Evolutionary conservation across 2,329 filamentous ascomycete genomes (phyloP), one percentile per base, ranked within the genome.

Genomic region (Fusarium lyarnte): DNA sequence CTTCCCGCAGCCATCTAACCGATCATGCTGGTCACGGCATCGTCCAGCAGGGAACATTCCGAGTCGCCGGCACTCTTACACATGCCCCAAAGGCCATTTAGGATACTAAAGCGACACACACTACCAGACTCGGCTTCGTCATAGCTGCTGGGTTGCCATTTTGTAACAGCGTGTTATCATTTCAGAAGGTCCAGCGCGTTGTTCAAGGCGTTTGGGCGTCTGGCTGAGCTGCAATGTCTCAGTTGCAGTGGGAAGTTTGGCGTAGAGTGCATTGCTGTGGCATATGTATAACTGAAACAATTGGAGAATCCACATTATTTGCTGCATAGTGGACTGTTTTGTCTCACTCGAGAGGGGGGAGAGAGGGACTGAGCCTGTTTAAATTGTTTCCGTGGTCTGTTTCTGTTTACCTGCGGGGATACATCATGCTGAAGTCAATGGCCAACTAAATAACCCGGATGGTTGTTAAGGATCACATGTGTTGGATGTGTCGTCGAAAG

Each of bases 11-110:
- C 80, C 80, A 11, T 51, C 60, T 1, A 74, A 74, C 45, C 83
- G 84, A 2, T 69, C 51, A 36, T 75, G 66, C 3, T 68, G 62
- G 60, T 84, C 83, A 9, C 79, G 45, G 46, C 83, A 85, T 38
- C 73, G 76, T 12, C 79, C 82, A 2, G 78, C 79, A 6, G 84
- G 64, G 1, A 80, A 25, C 82, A 85, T 11, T 19, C 39, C 5
- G 47, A 29, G 13, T 49, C 63, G 1, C 35, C 36, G 1, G 23
- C 10, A 27, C 57, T 35, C 59, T 81, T 79, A 57, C 81, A 84
- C 69, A 82, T 80, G 0, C 79, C 80, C 81, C 79, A 84, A 8
- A 83, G 69, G 0, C 76, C 79, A 49, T 80, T 74, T 21, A 65
- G 33, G 3, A 77, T 76, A 49, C 82, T 81, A 7, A 83, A 72